Base-by-base conservation (phyloP, 2,329 filamentous ascomycete genomes). In the Xylaria sp. region DNA sequence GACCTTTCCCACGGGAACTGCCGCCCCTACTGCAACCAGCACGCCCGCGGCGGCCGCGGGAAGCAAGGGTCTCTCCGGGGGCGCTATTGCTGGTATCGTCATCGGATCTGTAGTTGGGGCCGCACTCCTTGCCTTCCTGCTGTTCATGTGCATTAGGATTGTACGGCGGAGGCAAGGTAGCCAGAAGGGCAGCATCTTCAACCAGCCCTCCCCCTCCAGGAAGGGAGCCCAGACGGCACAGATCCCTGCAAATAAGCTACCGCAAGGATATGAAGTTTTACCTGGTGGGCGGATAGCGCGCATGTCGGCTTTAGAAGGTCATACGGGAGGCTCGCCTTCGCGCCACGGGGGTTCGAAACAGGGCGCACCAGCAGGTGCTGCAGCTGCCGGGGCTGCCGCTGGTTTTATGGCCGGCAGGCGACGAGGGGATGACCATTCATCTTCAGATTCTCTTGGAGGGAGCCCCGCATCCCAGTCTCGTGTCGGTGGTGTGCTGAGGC, bases 301-400 rank as follows among this genome's bases (percentile, higher is more conserved):
- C 51, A 97, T 99, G 94, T 92, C 93, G 38, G 94, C 94, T 29
- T 74, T 99, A 48, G 93, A 97, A 74, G 88, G 86, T 4, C 84
- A 88, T 50, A 84, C 85, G 1, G 84, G 81, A 53, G 82, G 85
- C 19, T 84, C 85, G 2, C 80, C 85, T 1, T 79, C 78, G 2
- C 78, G 78, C 26, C 81, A 81, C 52, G 80, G 73, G 41, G 75
- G 74, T 13, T 69, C 68, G 8, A 78, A 77, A 39, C 82, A 82
- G 50, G 80, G 74, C 26, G 76, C 74, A n/a, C 64, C 67, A 29
- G 76, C 72, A 7, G 78, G 78, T 8, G 76, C 74, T 20, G 76
- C 77, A 11, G 76, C 76, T 37, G 74, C 75, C 19, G 74, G 76
- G 38, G 76, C 74, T 39, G 74, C 66, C 66, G 82, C 71, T 63